Evolutionary conservation across 345 rosid species (phyloP), one percentile per base, ranked within the genome.

Genomic region (Diplotaxis tenuifolia): DNA sequence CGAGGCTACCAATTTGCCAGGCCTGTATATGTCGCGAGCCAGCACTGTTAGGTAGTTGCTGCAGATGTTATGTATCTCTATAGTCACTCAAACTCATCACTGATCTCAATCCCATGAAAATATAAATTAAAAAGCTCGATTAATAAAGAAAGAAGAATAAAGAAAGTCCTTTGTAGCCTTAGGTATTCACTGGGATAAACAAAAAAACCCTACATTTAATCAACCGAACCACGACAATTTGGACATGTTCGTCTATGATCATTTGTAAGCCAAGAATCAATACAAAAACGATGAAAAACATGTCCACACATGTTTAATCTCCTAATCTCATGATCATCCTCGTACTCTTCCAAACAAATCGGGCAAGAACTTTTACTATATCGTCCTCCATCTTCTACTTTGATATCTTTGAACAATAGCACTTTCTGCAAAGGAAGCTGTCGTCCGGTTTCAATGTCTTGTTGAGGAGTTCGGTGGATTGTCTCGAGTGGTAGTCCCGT

Each of bases 371-470:
- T 16, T 55, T 65, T 25, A n/a, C 34, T 36, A 29, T 8, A 29
- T 45, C 36, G n/a, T 2, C 56, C 53, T 40, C 22, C 63, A 6
- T 18, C 69, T 19, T 42, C 4, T 42, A 40, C 7, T 29, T 29
- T 29, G 36, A 73, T 57, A 45, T 73, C 71, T 73, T 73, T 65
- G 71, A 65, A 73, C 27, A 20, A 9, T 45, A 56, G 11, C 25
- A 47, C 32, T 12, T 7, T 56, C 7, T 6, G 7, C 32, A 29
- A 29, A 29, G 32, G 32, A 29, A 29, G 32, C 32, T 56, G 1
- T 22, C 15, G 50, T 29, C 77, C 59, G 36, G 65, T 73, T 73
- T 74, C 72, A 22, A 57, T 74, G 28, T 74, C 72, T 73, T 55
- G 58, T 65, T 65, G 59, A 14, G 61, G 10, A 23, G 19, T 56